Base-by-base conservation (phyloP, 345 rosid genomes). In the Populus ilicifolia region DNA sequence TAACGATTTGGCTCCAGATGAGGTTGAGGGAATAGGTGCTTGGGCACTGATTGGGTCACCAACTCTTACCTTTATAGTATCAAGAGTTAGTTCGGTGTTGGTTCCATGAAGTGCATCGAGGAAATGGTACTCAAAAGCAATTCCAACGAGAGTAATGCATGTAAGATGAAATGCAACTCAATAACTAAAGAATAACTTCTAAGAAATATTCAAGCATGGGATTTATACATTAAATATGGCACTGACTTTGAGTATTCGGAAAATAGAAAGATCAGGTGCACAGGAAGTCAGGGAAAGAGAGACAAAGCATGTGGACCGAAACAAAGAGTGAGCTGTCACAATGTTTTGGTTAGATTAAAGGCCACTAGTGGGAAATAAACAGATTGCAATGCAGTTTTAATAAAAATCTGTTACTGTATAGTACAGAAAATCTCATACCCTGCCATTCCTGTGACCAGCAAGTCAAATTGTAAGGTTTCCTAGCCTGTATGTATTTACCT, bases 11-110 rank as follows among this genome's bases (percentile, higher is more conserved):
- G 76, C 83, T 61, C 77, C 72, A 12, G 78, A 0, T 38, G 85
- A 73, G 23, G 81, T 17, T 44, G 84, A 69, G 23, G 67, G 43
- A 30, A 68, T 48, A 14, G 85, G 48, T 50, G 56, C 78, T 46
- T 54, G 67, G 30, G 44, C 44, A 75, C 30, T 81, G 0, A 72
- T 63, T 16, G 81, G 67, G 77, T 83, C 83, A n/a, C 75, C 75
- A 10, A 82, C 87, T 72, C 82, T 80, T 54, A 86, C 87, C 92
- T 90, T 69, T 20, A 59, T 17, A 69, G 8, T 30, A 46, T 23
- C 38, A 33, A 43, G 10, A 13, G 10, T 36, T 50, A 20, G 36
- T 38, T 44, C 27, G 36, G 36, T 23, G 18, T 13, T 64, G 18
- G 61, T 20, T 48, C 41, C 21, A n/a, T 21, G 23, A 29, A 29